phyloP scores from a whole-genome alignment of 768 basidiomycete genomes.

The Kwoniella sp. region DNA sequence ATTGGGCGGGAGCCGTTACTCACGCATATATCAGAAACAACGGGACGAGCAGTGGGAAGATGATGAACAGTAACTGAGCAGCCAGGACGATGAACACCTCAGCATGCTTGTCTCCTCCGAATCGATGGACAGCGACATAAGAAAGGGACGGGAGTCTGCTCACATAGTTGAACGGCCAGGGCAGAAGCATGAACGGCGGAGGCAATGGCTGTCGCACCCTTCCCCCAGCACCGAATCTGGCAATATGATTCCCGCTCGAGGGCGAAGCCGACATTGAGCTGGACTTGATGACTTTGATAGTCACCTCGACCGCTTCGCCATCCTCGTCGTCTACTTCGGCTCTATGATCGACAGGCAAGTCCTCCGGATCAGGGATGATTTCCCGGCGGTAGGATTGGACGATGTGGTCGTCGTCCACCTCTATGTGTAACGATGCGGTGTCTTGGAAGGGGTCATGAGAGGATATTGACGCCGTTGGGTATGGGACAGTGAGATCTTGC shows the following conservation, averaged over 20 bases:
- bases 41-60: constrained; percentile 26
- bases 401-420: constrained; percentile 35
- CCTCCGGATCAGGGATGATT: constrained; percentile 13
- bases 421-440: constrained; percentile 18
- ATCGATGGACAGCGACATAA: not conserved
- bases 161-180: constrained; percentile 44
- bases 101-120: not conserved
- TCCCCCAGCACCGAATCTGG: constrained; percentile 1
- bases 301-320: constrained; percentile 18
- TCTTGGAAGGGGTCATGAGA: constrained; percentile 39
- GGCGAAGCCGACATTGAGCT: not conserved
- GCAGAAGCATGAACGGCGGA: constrained; percentile 36
- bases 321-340: constrained; percentile 15
- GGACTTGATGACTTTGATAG: constrained; percentile 17
- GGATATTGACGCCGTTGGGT: constrained; percentile 46
- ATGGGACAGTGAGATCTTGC: constrained; percentile 49
- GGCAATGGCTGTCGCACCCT: constrained; percentile 29
- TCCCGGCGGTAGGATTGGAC: constrained; percentile 26
- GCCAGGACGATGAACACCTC: not conserved
- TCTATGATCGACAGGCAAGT: constrained; percentile 11
- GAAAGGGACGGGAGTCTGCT: constrained; percentile 5
- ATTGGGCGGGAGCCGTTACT: constrained; percentile 8
- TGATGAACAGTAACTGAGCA: constrained; percentile 13
- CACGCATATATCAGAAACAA: constrained; percentile 25
- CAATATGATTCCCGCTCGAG: not conserved